Evolutionary conservation across 768 basidiomycete genomes (phyloP).

Genomic region (Royoungia palumana): DNA sequence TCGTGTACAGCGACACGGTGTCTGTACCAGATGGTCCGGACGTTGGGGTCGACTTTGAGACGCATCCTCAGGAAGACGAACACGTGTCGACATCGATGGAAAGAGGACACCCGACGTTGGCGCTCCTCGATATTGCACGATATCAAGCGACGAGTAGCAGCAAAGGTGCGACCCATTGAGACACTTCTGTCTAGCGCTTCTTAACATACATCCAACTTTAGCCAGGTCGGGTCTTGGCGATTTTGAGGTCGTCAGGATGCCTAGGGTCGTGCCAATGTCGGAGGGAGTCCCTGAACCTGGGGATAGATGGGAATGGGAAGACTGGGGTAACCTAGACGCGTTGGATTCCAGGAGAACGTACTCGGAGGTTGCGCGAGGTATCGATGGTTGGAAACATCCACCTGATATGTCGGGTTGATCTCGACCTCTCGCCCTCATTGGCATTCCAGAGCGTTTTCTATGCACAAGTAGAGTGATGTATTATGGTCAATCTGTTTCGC

Average conservation of each 20-base stretch:
- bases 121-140: constrained; percentile 5
- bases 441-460: too few relatives aligned
- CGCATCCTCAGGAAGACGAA: background rate
- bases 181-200: background rate
- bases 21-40: background rate
- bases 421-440: too few relatives aligned
- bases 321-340: constrained; percentile 25
- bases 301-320: constrained; percentile 4
- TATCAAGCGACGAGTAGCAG: background rate
- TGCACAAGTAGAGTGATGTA: too few relatives aligned
- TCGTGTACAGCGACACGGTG: constrained; percentile 3
- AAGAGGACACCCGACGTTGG: background rate
- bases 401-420: background rate
- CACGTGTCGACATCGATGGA: background rate
- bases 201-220: constrained; percentile 1
- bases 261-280: constrained; percentile 15
- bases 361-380: constrained; percentile 21
- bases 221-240: constrained; percentile 10
- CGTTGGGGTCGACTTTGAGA: background rate
- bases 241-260: constrained; percentile 24
- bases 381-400: constrained; percentile 1
- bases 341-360: constrained; percentile 16
- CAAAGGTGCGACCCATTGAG: constrained; percentile 9
- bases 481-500: too few relatives aligned
- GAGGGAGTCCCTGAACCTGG: constrained; percentile 8